Percentiles rank a stretch among this genome's conserved stretches.
Evolutionary conservation across 2,329 filamentous ascomycete genomes (phyloP).

Genomic region (Bipolaris oryzae): DNA sequence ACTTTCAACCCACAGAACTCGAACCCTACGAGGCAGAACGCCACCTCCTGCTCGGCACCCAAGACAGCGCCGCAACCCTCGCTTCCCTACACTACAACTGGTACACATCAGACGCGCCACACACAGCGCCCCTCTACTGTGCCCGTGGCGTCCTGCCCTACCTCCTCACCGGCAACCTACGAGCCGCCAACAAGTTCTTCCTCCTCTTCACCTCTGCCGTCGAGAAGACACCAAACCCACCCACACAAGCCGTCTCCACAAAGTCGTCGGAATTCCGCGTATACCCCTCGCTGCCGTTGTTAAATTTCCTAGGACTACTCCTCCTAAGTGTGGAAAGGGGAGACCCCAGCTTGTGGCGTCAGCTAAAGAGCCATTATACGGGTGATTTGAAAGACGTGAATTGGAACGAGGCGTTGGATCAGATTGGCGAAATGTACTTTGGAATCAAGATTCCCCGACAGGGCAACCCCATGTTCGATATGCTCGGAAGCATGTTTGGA

Average conservation of each 20-base stretch:
- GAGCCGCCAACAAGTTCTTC: constrained; percentile 83
- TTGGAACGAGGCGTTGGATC: constrained; percentile 81
- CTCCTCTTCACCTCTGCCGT: constrained; percentile 75
- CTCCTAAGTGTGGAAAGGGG: constrained; percentile 84
- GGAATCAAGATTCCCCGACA: constrained; percentile 85
- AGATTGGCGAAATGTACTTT: constrained; percentile 97
- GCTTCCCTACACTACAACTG: constrained; percentile 87
- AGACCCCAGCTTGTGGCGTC: constrained; percentile 76
- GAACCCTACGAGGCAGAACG: constrained; percentile 92
- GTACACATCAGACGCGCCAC: constrained; percentile 88
- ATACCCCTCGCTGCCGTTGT: constrained; percentile 87
- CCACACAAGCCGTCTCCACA: constrained; percentile 80
- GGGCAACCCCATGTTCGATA: constrained; percentile 92
- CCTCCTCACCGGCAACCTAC: constrained; percentile 85
- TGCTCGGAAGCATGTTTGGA: constrained; percentile 96
- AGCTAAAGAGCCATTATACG: constrained; percentile 82
- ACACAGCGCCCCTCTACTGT: constrained; percentile 84
- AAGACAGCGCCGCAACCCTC: constrained; percentile 81
- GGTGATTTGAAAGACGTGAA: constrained; percentile 75
- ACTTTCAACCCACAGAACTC: constrained; percentile 64
- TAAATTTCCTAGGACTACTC: constrained; percentile 91
- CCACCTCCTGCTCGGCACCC: constrained; percentile 86
- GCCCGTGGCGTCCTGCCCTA: constrained; percentile 89
- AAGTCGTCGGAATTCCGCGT: constrained; percentile 75
- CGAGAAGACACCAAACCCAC: constrained; percentile 66